These are phyloP conservation scores for Psilocybe sp. DNA, from an alignment of 768 basidiomycete genomes.

Conservation along the genomic window DNA sequence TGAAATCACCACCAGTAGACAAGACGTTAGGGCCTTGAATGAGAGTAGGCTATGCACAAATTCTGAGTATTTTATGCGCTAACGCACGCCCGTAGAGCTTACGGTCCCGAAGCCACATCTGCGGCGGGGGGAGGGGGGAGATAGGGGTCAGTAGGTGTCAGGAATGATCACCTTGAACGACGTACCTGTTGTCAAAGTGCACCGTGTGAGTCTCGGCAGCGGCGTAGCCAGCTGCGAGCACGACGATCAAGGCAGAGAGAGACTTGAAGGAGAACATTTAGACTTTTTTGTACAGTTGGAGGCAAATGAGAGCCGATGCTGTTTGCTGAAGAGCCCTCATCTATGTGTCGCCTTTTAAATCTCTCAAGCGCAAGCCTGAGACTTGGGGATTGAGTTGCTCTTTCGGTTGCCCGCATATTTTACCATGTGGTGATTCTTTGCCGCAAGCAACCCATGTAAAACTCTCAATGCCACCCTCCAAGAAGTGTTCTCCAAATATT, in stretches of 20 bases:
- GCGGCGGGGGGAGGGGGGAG: no score
- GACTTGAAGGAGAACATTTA: constrained; percentile 15
- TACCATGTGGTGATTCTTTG: no score
- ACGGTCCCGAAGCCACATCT: constrained; percentile 36
- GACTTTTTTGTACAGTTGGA: no score
- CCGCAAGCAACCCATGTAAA: no score
- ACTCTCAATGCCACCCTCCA: no score
- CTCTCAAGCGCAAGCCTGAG: no score
- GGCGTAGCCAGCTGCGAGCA: constrained; percentile 16
- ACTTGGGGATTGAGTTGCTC: no score
- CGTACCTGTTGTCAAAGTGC: constrained; percentile 34
- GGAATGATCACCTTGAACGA: constrained; percentile 13
- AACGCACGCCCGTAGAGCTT: background rate
- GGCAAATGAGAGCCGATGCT: no score
- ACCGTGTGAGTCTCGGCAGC: constrained; percentile 33
- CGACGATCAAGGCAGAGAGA: constrained; percentile 2
- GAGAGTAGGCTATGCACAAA: constrained; percentile 21
- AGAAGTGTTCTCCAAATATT: no score
- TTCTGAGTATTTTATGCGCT: background rate
- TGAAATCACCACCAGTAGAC: constrained; percentile 12
- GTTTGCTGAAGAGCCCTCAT: no score
- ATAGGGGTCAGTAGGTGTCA: background rate
- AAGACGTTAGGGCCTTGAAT: constrained; percentile 23
- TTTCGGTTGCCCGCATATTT: no score
- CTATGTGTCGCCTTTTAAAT: no score